Evolutionary conservation across 208 protist genomes (phyloP), one percentile per base, ranked within the genome.

Genomic region (Trypanosoma congolense): DNA sequence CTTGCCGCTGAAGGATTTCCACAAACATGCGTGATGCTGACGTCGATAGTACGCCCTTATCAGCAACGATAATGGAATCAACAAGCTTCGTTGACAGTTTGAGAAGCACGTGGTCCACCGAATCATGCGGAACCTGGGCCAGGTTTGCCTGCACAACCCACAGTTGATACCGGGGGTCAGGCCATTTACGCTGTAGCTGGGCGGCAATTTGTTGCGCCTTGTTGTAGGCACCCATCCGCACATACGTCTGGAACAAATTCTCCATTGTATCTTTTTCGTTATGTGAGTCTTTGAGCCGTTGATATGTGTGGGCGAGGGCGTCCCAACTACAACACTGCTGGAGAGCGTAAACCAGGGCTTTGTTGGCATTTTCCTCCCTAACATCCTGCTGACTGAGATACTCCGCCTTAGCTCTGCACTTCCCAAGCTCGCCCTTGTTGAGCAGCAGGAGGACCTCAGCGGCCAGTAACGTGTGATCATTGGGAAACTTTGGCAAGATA

Each of bases 141-240:
- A 91, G 69, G 54, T 73, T 83, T 19, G 78, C 77, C 73, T 92
- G 80, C 51, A 94, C 79, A 40, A 78, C 65, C 83, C 87, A 94
- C 48, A 88, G 73, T 40, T 86, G 83, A 62, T 94, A 86, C 28
- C 77, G 73, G 24, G 72, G 63, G 55, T 87, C 68, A 25, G 43
- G 73, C 72, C 77, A 77, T 53, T 72, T 61, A 12, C 78, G 80
- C 50, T 85, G 73, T 9, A 91, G 74, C 48, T 78, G 72, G 25
- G 69, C 73, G 9, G 87, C 77, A 4, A 48, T 74, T 40, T 76
- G 59, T 56, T 91, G 87, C 25, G 65, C 77, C 59, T 73, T 75
- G 14, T 70, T 64, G 73, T 83, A 93, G 33, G 72, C 70, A 2
- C 83, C 83, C 78, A 91, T 86, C 44, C 87, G 73, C 8, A 75